Evolutionary conservation across 208 protist genomes (phyloP), one percentile per base, ranked within the genome.

Genomic region (Crithidia sp.): DNA sequence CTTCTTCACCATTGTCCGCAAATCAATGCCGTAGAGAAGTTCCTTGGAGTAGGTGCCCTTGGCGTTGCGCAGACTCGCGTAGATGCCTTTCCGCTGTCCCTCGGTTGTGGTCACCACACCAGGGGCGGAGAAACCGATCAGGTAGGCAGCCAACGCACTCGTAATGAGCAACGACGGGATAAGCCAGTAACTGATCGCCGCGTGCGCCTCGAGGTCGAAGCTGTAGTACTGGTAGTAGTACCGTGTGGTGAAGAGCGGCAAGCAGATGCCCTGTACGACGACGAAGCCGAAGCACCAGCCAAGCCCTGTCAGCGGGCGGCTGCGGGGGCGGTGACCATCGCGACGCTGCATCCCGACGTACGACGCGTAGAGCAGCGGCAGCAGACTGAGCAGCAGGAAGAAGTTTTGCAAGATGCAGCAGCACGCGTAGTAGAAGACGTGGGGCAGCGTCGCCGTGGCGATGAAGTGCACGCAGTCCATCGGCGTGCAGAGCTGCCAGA

Each of bases 1-100:
- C 65, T 93, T 93, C 52, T 76, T 83, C 19, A 92, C 80, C 89
- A 95, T 93, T 19, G 79, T 79, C 17, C 62, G 43, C 9, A 85
- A 54, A 71, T 92, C 86, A 39, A 90, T 82, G 45, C 70, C 61
- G 65, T 88, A 76, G 7, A 77, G 55, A 13, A 86, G 52, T 43
- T 89, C 81, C 19, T 83, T 77, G 7, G 77, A 36, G 37, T 79
- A 72, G 6, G 68, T 82, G 62, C 88, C 90, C 44, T 90, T 89
- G 4, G 67, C 82, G 19, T 71, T 74, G 17, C 91, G 83, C 66
- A 90, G 79, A 41, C 66, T 79, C 0, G 85, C 85, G 75, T 93
- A 92, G 49, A 93, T 89, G 55, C 78, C 85, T 28, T 82, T 81
- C 13, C 91, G 85, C 73, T 91, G 82, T 2, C 69, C 79, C 16